Evolutionary conservation across 805 yeast genomes (phyloP), one percentile per base, ranked within the genome.

Genomic region (Cyberlindnera saturnus): DNA sequence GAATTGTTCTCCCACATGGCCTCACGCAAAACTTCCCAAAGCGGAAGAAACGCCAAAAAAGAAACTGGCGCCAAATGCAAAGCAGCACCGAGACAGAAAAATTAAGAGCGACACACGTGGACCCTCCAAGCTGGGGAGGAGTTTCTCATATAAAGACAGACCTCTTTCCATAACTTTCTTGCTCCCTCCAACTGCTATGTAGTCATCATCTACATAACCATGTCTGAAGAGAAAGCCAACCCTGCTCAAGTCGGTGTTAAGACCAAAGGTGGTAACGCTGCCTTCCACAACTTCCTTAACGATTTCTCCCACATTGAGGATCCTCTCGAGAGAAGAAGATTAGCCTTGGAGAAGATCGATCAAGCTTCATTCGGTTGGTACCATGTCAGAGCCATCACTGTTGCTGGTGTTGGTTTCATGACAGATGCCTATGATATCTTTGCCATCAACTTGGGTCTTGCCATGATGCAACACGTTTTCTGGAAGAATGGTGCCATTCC

Each of bases 351-450:
- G 63, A 85, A 84, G 61, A 86, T 86, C 50, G 95, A 86, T 65
- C 80, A 82, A 53, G 86, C 88, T 42, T 65, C 72, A 1, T 86
- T 86, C 54, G 86, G 90, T 45, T 82, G 89, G 93, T 82, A 85
- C 59, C 93, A 86, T 58, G 65, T 85, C 42, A 78, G 87, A 66
- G 85, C 88, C 71, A 84, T 86, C 56, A 62, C 77, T 65, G 88
- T 86, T 61, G 95, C 96, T 11, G 88, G 96, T 73, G 93, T 88
- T 52, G 96, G 96, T 63, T 88, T 88, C 79, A 65, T 89, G 67
- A 88, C 96, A 26, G 96, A 88, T 68, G 79, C 96, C 43, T 88
- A 89, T 66, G 96, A 89, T 72, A 86, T 89, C 53, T 89, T 88
- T 58, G 90, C 96, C 53, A 88, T 88, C 56, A 86, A 84, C 66